phyloP scores from a whole-genome alignment of 805 yeast species.

The Clavispora santaluciae region DNA sequence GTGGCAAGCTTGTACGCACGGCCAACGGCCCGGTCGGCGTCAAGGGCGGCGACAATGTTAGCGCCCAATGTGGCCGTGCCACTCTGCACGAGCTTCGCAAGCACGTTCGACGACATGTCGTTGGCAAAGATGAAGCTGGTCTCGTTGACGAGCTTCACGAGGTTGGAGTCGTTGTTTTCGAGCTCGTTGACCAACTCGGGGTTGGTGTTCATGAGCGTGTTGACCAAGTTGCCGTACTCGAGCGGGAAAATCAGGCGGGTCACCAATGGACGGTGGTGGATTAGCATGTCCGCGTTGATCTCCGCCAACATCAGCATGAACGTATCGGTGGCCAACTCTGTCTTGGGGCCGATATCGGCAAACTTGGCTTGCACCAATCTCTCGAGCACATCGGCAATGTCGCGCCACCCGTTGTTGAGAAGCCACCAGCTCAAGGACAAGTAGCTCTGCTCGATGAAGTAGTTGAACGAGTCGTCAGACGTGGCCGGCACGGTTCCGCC shows the following conservation, averaged over 20 bases:
- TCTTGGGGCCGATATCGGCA: constrained; percentile 61
- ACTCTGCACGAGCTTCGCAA: constrained; percentile 27
- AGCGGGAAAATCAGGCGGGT: constrained; percentile 32
- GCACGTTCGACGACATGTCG: constrained; percentile 26
- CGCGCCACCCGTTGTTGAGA: constrained; percentile 77
- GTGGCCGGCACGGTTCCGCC: constrained; percentile 32
- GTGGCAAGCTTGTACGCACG: constrained; percentile 48
- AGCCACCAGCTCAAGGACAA: constrained; percentile 92
- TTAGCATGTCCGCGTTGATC: constrained; percentile 19
- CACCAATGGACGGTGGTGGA: constrained; percentile 14
- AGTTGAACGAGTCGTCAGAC: constrained; percentile 32
- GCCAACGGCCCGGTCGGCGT: constrained; percentile 15
- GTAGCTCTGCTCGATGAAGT: constrained; percentile 72
- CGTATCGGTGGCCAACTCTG: constrained; percentile 61
- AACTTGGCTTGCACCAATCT: constrained; percentile 57
- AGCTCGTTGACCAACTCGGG: constrained; percentile 37
- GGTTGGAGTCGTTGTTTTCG: constrained; percentile 32
- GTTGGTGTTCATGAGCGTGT: constrained; percentile 45
- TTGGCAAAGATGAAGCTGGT: constrained; percentile 39
- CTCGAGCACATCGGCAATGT: constrained; percentile 50
- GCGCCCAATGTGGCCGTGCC: constrained; percentile 32
- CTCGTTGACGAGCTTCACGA: constrained; percentile 41
- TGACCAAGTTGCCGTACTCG: constrained; percentile 34
- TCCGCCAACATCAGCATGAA: constrained; percentile 40
- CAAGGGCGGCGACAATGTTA: constrained; percentile 26